Percentiles rank a stretch among this genome's conserved stretches.
Evolutionary conservation across 768 basidiomycete species (phyloP).

Genomic region (Calocybe cyanea): DNA sequence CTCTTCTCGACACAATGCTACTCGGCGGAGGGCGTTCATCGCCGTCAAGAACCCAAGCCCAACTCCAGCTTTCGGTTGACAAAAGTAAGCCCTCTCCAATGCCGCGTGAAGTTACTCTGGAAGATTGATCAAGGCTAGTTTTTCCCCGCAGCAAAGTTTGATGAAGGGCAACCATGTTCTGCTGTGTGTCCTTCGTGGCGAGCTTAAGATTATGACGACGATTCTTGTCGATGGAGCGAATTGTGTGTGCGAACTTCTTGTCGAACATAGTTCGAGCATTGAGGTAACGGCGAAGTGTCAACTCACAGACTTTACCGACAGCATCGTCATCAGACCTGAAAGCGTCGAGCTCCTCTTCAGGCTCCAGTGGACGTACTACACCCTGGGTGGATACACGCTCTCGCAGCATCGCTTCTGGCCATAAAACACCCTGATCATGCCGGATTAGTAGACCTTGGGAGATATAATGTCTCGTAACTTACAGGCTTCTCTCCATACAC

Average conservation of each 20-base stretch:
- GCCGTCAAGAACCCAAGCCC: slow-evolving; percentile 82
- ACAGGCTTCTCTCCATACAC: slow-evolving; percentile 55
- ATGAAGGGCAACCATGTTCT: slow-evolving; percentile 48
- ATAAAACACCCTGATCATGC: slow-evolving; percentile 29
- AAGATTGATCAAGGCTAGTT: slow-evolving; percentile 13
- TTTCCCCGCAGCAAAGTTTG: slow-evolving; percentile 28
- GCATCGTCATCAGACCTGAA: slow-evolving; percentile 60
- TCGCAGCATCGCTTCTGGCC: slow-evolving; percentile 74
- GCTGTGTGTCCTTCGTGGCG: slow-evolving; percentile 59
- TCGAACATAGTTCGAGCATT: slow-evolving; percentile 57
- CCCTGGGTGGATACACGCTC: slow-evolving; percentile 86
- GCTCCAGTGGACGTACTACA: slow-evolving; percentile 77
- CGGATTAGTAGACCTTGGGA: not conserved
- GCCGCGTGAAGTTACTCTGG: slow-evolving; percentile 16
- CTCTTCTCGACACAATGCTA: slow-evolving; percentile 86
- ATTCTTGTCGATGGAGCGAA: slow-evolving; percentile 57
- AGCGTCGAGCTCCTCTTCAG: slow-evolving; percentile 60
- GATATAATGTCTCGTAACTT: slow-evolving; percentile 9
- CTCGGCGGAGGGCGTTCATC: slow-evolving; percentile 86
- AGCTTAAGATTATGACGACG: slow-evolving; percentile 63
- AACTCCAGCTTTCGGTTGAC: slow-evolving; percentile 61
- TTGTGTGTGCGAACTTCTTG: slow-evolving; percentile 58
- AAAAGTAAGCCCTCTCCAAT: slow-evolving; percentile 36
- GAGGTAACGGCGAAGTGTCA: slow-evolving; percentile 71
- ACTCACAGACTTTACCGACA: slow-evolving; percentile 76